Evolutionary conservation across 768 basidiomycete genomes (phyloP), one percentile per base, ranked within the genome.

Genomic region (Lactarius vividus): DNA sequence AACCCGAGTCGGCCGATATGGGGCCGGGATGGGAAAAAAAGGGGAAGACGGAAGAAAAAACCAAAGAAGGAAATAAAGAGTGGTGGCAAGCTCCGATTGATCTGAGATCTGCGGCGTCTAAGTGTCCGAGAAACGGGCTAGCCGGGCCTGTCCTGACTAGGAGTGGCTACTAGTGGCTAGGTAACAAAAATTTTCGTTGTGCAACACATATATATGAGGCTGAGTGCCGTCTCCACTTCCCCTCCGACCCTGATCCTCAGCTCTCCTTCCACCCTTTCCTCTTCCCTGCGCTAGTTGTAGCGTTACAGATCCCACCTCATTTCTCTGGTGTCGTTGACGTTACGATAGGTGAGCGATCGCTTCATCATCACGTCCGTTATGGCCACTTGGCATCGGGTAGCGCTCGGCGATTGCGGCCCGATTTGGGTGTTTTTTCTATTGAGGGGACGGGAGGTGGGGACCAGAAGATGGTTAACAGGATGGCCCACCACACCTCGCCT

Each of bases 401-500:
- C 56, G 61, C 49, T 61, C 65, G 65, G 65, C 5, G 65, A 66
- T 66, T 53, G 56, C 65, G 65, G 65, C 65, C 65, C 65, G 65
- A 62, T 58, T 62, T 66, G 59, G 61, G 37, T 52, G 8, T 53
- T 31, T 64, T 53, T 54, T 26, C 4, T 52, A 35, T 40, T 56
- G 49, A 23, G 61, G 59, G 49, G 65, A 66, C 59, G 53, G 56
- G n/a, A 40, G 59, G 26, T 11, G 20, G 16, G 31, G 20, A 55
- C 1, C 29, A n/a, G 29, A 29, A 31, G 29, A 57, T 16, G 64
- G 56, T 55, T 37, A 16, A 33, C 52, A 10, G 35, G 44, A 59
- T 35, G 49, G 57, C 18, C 35, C 11, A 11, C 26, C 26, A 62
- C 33, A 56, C 33, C 55, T n/a, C 10, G n/a, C n/a, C 29, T 56